Evolutionary conservation across 2,329 filamentous ascomycete genomes (phyloP), one percentile per base, ranked within the genome.

Genomic region (Mollisiaceae sp.): DNA sequence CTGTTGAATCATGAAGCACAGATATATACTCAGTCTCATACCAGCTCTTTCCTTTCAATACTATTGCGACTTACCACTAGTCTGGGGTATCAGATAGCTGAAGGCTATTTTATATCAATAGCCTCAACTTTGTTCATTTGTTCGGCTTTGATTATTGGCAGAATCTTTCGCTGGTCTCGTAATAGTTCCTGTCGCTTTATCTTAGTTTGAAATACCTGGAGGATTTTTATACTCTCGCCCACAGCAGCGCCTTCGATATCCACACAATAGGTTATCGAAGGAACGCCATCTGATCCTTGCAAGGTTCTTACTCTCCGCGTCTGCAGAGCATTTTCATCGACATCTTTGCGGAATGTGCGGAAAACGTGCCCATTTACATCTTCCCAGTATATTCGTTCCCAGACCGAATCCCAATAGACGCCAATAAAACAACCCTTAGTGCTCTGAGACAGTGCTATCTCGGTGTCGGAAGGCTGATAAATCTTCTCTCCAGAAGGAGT

Each of bases 241-340:
- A 1, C 8, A 22, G 20, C 11, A 11, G n/a, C 11, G 4, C 45
- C 45, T 8, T 24, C 45, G 18, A 22, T n/a, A 22, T 22, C 45
- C 45, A 50, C 45, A 32, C 27, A 32, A 32, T 32, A 32, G 27
- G 27, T 32, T 32, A 32, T 32, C 27, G 27, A 32, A 6, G 27
- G 3, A 32, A 32, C 27, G 6, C 38, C 36, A 57, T 52, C 47
- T 59, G 36, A 20, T 8, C n/a, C 39, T 55, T 27, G 12, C 27
- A 20, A 8, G 8, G 20, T 22, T 11, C 38, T 36, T 2, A 52
- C 11, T 4, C 14, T n/a, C 27, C 27, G 15, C 15, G 22, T 38
- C 57, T 62, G 18, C 39, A 45, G 20, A 62, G 60, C 60, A 8
- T 39, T 39, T 57, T 35, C 32, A 36, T 57, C 14, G 6, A 57